Evolutionary conservation across 352 stramenopile genomes (phyloP), one percentile per base, ranked within the genome.

Genomic region (Peronospora destructor): DNA sequence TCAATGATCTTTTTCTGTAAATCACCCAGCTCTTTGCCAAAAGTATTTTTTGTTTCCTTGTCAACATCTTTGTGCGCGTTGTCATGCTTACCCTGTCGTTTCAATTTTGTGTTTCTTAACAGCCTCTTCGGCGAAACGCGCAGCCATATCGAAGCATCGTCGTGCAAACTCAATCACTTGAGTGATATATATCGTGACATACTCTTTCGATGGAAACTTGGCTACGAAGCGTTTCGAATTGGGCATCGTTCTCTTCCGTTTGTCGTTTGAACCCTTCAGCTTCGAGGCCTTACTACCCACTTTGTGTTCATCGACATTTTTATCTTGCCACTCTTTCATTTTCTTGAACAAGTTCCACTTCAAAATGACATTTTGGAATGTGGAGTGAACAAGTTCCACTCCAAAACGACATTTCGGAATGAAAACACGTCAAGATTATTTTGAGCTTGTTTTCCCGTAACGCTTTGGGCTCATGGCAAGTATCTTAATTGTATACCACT

Each of bases 61-160:
- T 53, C 38, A 0, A 35, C 56, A 14, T 38, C 45, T 11, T 30
- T 33, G 13, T n/a, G 61, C 25, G 7, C 9, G 19, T 21, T 21
- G 19, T 21, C 19, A 21, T 3, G 19, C 19, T 21, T 21, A 21
- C 19, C 19, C 50, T 56, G 33, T 25, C 54, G 9, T 30, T 51
- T 53, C 9, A 35, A 12, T n/a, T 64, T 40, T n/a, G n/a, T 52
- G 30, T 5, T 55, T 32, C 21, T 64, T 28, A 25, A 45, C 39
- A 13, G 53, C 21, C 17, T 49, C 33, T 34, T 64, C 45, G 1
- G 64, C 69, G 11, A 87, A 42, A 14, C 45, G 38, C 11, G 66
- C 72, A 16, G 76, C 76, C 73, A 89, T 88, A 2, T 66, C 61
- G 19, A 82, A 87, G 38, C 76, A 87, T 28, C 77, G 66, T 16